These are phyloP conservation scores for Cordyceps fumosorosea DNA, from an alignment of 2,329 filamentous ascomycete species.

Conservation along the genomic window DNA sequence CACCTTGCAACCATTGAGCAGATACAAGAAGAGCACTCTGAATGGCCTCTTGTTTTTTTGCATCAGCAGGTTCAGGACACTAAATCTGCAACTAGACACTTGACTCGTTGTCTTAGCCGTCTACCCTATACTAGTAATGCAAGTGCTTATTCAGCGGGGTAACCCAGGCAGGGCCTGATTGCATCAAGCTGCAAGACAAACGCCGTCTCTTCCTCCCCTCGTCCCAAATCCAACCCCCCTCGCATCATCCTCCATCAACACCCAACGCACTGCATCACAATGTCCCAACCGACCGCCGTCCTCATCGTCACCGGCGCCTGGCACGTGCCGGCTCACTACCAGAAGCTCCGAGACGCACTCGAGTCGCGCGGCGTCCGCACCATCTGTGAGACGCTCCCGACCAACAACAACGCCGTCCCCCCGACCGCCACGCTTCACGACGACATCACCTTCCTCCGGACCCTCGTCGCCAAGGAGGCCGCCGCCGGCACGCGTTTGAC, in stretches of 20 bases:
- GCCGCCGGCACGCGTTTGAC: background rate
- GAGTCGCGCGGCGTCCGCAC: constrained; percentile 13
- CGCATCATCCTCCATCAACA: background rate
- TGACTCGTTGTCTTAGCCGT: no score
- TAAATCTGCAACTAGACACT: no score
- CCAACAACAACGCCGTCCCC: constrained; percentile 15
- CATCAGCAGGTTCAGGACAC: no score
- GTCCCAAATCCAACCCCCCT: no score
- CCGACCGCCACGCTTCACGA: constrained; percentile 17
- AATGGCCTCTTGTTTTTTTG: no score
- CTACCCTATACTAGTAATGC: no score
- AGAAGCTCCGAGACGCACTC: constrained; percentile 11
- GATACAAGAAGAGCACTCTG: no score
- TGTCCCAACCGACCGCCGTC: constrained; percentile 7
- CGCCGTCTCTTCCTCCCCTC: no score
- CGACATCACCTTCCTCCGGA: constrained; percentile 5
- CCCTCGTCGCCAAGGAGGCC: background rate
- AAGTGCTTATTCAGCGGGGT: no score
- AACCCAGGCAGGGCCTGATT: no score
- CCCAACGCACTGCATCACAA: background rate
- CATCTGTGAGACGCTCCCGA: constrained; percentile 16
- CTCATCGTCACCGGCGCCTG: constrained; percentile 17
- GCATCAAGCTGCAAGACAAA: no score
- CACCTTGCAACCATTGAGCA: no score
- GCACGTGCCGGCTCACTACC: constrained; percentile 17